Conservation (phyloP, 768 basidiomycete genomes). For the Pleurotus djamor region DNA sequence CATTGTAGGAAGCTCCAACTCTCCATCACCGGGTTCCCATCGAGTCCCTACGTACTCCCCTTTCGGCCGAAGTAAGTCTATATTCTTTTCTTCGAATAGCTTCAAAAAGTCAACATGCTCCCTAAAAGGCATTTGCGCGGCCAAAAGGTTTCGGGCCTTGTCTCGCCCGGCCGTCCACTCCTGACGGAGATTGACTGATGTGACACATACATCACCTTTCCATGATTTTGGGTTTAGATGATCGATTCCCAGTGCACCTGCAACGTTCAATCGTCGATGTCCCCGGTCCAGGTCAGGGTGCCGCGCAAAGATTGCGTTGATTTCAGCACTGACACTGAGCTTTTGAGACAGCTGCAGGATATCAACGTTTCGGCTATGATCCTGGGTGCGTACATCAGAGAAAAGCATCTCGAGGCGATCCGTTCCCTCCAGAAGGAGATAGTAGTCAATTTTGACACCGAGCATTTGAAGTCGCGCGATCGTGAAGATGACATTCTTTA, state of each 20-base stretch:
- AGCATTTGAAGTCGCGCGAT: background rate
- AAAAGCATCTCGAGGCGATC: background rate
- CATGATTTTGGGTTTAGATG: background rate
- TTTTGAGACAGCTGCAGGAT: background rate
- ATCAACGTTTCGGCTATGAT: background rate
- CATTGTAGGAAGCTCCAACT: no score
- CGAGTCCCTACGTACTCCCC: background rate
- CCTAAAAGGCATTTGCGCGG: background rate
- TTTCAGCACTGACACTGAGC: background rate
- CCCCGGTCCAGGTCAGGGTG: background rate
- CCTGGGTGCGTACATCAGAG: background rate
- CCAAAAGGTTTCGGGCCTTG: background rate
- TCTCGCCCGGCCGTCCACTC: background rate
- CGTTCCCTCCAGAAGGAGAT: background rate
- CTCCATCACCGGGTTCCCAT: background rate
- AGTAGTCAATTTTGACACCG: background rate
- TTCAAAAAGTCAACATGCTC: background rate
- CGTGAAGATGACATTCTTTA: background rate
- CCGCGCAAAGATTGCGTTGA: background rate
- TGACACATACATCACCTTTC: background rate
- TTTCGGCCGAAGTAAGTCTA: background rate
- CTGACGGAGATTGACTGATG: background rate
- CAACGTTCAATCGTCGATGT: background rate
- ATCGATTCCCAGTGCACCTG: background rate
- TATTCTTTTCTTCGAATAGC: background rate